Evolutionary conservation across 805 yeast species (phyloP), one percentile per base, ranked within the genome.

Genomic region (Candida montana): DNA sequence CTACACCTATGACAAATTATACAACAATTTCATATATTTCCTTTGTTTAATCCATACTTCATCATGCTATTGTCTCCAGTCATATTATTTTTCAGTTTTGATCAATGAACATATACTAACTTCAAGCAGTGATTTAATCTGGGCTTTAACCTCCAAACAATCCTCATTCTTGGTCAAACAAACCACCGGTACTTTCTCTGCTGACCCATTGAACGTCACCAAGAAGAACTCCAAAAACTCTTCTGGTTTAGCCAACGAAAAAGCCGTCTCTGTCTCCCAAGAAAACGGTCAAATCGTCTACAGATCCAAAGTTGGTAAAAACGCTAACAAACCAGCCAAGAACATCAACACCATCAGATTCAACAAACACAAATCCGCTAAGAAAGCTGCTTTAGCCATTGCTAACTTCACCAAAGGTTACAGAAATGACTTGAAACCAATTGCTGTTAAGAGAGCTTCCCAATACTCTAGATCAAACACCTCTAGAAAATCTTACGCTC

Each of bases 121-220:
- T 29, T 24, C n/a, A 13, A 21, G n/a, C 40, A 62, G 61, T 69
- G 78, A 73, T 53, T 66, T 72, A 45, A 59, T 72, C 66, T 72
- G 78, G 78, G 72, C 69, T 53, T 56, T 73, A 41, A 64, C 74
- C 64, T 70, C 73, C 53, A 54, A 62, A 52, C 63, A 72, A 67
- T 62, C 69, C 43, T 54, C 70, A 47, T 72, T 51, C 69, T 63
- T 72, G 45, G 75, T 72, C 50, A 72, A 71, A 70, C 63, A 72
- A 52, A 48, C 65, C 48, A 72, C 69, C 46, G 59, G 60, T 44
- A 58, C 53, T 46, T 63, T 70, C 59, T 72, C 77, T 51, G 55
- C 64, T 42, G 79, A 74, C 63, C 77, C 77, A 54, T 62, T 73
- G 53, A 72, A 72, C 68, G 61, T 64, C 50, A 57, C 68, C 42